Evolutionary conservation across 441 rosid genomes (phyloP).

Genomic region (Isatis lusitanica): DNA sequence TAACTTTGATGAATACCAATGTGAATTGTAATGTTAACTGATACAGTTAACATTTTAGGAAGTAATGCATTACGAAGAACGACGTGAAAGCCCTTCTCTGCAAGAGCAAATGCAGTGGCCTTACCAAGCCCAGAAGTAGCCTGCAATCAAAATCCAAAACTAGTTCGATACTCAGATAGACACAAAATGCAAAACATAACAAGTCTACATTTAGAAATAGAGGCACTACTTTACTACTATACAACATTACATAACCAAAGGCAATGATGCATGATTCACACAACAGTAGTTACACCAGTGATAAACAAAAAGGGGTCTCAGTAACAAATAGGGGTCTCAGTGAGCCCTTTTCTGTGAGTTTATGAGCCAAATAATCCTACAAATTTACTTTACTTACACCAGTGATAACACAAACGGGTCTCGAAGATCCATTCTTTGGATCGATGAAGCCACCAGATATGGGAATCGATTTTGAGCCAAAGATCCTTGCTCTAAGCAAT

Average conservation of each 20-base stretch:
- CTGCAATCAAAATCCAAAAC: constrained; percentile 42
- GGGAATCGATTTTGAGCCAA: constrained; percentile 25
- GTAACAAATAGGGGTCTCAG: constrained; percentile 47
- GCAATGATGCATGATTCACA: background rate
- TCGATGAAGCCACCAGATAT: constrained; percentile 36
- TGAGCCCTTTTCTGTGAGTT: background rate
- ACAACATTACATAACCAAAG: background rate
- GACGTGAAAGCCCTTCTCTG: constrained; percentile 62
- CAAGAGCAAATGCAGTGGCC: constrained; percentile 69
- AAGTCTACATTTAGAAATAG: background rate
- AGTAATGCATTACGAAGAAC: constrained; percentile 58
- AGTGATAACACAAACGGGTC: constrained; percentile 68
- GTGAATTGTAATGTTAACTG: background rate
- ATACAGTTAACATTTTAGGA: background rate
- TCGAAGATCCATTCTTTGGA: constrained; percentile 20
- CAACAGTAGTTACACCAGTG: constrained; percentile 37
- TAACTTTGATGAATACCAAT: background rate
- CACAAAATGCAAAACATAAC: background rate
- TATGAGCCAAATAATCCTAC: constrained; percentile 1
- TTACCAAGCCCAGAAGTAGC: constrained; percentile 81
- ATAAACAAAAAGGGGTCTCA: constrained; percentile 52
- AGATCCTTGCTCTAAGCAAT: constrained; percentile 42
- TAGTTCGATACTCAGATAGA: background rate
- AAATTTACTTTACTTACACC: constrained; percentile 37
- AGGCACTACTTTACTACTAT: background rate